These are phyloP conservation scores for Fusarium clavum DNA, from an alignment of 2,329 filamentous ascomycete genomes.

Conservation along the genomic window DNA sequence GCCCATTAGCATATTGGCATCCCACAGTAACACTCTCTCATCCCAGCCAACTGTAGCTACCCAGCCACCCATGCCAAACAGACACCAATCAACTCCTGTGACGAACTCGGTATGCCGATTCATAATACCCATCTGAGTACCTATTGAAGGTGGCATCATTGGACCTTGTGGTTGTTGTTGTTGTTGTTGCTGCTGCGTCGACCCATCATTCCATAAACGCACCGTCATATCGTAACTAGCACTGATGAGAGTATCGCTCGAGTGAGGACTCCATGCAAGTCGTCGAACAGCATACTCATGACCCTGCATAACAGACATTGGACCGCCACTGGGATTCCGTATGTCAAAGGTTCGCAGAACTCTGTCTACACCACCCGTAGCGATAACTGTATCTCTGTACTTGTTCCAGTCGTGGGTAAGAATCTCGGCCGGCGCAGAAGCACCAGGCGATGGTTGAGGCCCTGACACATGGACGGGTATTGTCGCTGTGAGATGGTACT, in stretches of 20 bases:
- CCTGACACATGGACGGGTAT: constrained; percentile 84
- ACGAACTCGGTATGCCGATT: constrained; percentile 94
- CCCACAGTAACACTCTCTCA: constrained; percentile 90
- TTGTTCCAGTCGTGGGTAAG: constrained; percentile 99
- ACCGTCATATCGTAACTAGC: constrained; percentile 99
- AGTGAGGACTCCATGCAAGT: constrained; percentile 91
- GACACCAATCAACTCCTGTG: constrained; percentile 96
- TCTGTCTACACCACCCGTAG: constrained; percentile 89
- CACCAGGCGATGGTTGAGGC: constrained; percentile 52
- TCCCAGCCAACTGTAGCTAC: constrained; percentile 96
- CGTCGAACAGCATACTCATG: constrained; percentile 92
- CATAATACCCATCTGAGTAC: constrained; percentile 86
- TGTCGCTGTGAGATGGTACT: constrained; percentile 85
- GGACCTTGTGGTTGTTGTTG: constrained; percentile 52
- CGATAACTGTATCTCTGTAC: constrained; percentile 86
- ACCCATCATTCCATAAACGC: constrained; percentile 87
- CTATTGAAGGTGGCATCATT: constrained; percentile 59
- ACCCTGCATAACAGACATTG: constrained; percentile 79
- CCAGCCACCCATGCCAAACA: constrained; percentile 96
- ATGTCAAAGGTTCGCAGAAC: constrained; percentile 92
- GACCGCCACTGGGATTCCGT: constrained; percentile 77
- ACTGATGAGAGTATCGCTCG: constrained; percentile 86
- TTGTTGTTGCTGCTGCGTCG: constrained; percentile 47
- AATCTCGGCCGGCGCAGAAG: constrained; percentile 78
- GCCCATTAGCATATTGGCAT: constrained; percentile 70